A percentile compares a stretch with the other conserved stretches of the same genome.
phyloP scores from a whole-genome alignment of 73 alveolate genomes.

The Paramecium biaurelia region DNA sequence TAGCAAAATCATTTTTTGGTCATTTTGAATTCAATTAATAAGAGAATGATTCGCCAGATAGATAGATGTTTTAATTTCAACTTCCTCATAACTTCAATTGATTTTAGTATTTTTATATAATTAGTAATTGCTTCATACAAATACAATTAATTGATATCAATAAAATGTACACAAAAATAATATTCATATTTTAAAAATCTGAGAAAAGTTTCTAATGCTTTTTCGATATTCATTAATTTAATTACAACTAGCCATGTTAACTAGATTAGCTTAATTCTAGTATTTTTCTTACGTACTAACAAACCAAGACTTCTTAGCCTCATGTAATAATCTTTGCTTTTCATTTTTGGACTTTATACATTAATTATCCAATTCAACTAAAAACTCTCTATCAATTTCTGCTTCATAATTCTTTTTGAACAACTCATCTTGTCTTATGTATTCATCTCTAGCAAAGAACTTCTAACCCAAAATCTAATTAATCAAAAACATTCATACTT shows the following conservation, averaged over 20 bases:
- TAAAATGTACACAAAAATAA: not conserved
- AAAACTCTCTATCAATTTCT: slow-evolving; percentile 4
- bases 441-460: slow-evolving; percentile 31
- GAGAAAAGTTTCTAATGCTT: not conserved
- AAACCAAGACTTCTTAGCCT: slow-evolving; percentile 23
- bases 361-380: not conserved
- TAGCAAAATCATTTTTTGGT: not conserved
- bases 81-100: not conserved
- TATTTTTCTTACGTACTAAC: not conserved
- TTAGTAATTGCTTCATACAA: not conserved
- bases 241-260: not conserved
- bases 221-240: not conserved
- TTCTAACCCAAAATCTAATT: not conserved
- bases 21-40: not conserved
- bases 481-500: not conserved
- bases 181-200: slow-evolving; percentile 26
- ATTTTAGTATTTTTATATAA: not conserved
- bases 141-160: not conserved
- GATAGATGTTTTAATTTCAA: not conserved
- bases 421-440: not conserved
- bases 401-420: not conserved
- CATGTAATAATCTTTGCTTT: not conserved
- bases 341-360: not conserved
- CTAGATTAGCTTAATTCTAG: not conserved
- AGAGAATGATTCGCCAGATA: not conserved